Percentiles rank a stretch among this genome's conserved stretches.
Conservation (phyloP, 2,329 filamentous ascomycete genomes). For the Venturia oleaginea region DNA sequence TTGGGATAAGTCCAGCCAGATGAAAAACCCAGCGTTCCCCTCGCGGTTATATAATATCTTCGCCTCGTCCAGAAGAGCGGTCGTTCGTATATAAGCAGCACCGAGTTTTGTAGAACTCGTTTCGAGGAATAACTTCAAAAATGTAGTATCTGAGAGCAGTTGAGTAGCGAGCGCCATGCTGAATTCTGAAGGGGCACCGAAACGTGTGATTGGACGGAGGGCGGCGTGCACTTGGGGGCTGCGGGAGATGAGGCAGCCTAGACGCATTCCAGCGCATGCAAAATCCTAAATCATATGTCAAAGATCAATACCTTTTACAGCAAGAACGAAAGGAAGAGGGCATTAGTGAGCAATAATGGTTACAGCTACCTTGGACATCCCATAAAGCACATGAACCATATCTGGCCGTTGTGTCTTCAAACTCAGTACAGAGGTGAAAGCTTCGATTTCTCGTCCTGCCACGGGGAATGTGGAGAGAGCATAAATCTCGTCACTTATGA, state of each 20-base stretch:
- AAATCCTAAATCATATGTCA: slow-evolving; percentile 24
- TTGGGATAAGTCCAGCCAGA: slow-evolving; percentile 36
- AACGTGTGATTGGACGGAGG: slow-evolving; percentile 19
- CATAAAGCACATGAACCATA: slow-evolving; percentile 26
- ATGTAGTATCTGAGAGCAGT: slow-evolving; percentile 24
- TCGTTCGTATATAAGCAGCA: slow-evolving; percentile 17
- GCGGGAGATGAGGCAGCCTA: slow-evolving; percentile 21
- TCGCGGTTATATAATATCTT: slow-evolving; percentile 30
- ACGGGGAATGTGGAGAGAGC: slow-evolving; percentile 23
- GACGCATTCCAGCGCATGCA: slow-evolving; percentile 24
- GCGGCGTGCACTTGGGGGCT: slow-evolving; percentile 22
- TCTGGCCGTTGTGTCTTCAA: slow-evolving; percentile 18
- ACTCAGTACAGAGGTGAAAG: slow-evolving; percentile 22
- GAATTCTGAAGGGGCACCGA: slow-evolving; percentile 22
- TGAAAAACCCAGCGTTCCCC: slow-evolving; percentile 37
- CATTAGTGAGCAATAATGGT: background rate
- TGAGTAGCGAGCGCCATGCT: slow-evolving; percentile 24
- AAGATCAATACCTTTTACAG: too few relatives aligned
- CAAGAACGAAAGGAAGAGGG: background rate
- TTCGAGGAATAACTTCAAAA: slow-evolving; percentile 19
- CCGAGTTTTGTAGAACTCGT: slow-evolving; percentile 18
- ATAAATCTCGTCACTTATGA: slow-evolving; percentile 31
- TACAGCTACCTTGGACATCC: slow-evolving; percentile 17
- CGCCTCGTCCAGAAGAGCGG: slow-evolving; percentile 19
- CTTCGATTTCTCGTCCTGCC: background rate